phyloP scores from a whole-genome alignment of 169 alveolate species.

The Eimeria brunetti region DNA sequence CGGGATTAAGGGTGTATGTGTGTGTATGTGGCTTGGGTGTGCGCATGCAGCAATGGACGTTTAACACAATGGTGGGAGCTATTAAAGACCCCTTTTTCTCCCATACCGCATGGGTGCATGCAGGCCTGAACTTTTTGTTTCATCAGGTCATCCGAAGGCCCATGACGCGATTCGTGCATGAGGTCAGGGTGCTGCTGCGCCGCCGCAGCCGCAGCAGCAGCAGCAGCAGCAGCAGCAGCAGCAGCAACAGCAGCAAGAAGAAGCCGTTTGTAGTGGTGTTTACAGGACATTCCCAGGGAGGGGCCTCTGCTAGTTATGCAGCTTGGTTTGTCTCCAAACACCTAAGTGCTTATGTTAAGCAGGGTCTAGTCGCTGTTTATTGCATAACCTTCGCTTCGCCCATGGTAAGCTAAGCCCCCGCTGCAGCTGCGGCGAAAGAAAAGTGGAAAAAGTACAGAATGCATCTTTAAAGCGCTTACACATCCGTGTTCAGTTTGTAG shows the following conservation, averaged over 20 bases:
- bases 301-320: slow-evolving; percentile 42
- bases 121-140: slow-evolving; percentile 40
- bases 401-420: background rate
- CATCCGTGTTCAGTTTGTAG: no score
- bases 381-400: slow-evolving; percentile 66
- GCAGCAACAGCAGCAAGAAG: background rate
- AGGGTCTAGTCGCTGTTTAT: slow-evolving; percentile 58
- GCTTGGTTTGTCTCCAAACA: slow-evolving; percentile 73
- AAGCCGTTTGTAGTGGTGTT: slow-evolving; percentile 67
- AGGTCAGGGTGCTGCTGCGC: background rate
- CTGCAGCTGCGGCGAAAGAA: background rate
- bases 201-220: slow-evolving; percentile 10
- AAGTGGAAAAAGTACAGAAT: no score
- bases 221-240: background rate
- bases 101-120: slow-evolving; percentile 37
- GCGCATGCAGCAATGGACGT: slow-evolving; percentile 65
- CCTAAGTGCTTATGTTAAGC: background rate
- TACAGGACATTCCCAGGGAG: slow-evolving; percentile 81
- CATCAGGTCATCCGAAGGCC: slow-evolving; percentile 61
- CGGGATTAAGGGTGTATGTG: background rate
- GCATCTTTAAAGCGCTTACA: no score
- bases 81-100: slow-evolving; percentile 51
- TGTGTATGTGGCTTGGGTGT: background rate
- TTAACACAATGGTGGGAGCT: slow-evolving; percentile 53
- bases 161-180: slow-evolving; percentile 63